Conservation (phyloP, 2,329 filamentous ascomycete species). For the Alternaria hordeiaustralica region DNA sequence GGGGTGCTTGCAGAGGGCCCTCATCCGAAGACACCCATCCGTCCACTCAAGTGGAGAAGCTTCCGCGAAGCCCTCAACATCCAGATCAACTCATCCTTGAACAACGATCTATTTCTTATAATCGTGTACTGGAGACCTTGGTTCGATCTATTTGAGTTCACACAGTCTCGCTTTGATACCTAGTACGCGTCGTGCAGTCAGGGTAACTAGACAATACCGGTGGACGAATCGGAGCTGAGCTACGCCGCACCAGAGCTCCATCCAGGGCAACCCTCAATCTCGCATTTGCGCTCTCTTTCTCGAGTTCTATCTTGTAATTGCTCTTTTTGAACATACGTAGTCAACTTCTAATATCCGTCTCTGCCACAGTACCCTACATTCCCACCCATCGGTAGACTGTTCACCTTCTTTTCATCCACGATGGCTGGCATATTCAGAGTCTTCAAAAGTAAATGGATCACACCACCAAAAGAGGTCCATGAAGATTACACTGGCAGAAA, state of each 20-base stretch:
- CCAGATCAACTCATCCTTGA: no score
- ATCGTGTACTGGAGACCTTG: no score
- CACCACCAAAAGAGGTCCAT: constrained; percentile 41
- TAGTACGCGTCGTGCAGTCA: not conserved
- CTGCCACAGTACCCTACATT: not conserved
- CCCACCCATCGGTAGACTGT: constrained; percentile 36
- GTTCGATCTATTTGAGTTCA: no score
- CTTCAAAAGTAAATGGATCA: constrained; percentile 44
- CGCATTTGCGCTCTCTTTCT: not conserved
- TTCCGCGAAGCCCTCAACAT: not conserved
- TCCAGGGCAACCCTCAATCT: constrained; percentile 54
- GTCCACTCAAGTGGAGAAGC: not conserved
- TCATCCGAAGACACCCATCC: not conserved
- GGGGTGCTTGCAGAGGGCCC: not conserved
- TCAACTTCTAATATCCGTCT: no score
- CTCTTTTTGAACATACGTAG: no score
- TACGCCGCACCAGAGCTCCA: constrained; percentile 11
- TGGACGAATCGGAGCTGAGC: constrained; percentile 19
- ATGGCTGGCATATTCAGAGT: constrained; percentile 33
- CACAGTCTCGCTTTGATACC: no score
- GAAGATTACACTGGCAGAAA: constrained; percentile 48
- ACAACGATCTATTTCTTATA: no score
- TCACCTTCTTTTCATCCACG: not conserved
- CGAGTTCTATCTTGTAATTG: no score
- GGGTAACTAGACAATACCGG: not conserved